A percentile compares a stretch with the other conserved stretches of the same genome.
These are phyloP conservation scores for Cyberlindnera veronae DNA, from an alignment of 805 yeast genomes.

Conservation along the genomic window DNA sequence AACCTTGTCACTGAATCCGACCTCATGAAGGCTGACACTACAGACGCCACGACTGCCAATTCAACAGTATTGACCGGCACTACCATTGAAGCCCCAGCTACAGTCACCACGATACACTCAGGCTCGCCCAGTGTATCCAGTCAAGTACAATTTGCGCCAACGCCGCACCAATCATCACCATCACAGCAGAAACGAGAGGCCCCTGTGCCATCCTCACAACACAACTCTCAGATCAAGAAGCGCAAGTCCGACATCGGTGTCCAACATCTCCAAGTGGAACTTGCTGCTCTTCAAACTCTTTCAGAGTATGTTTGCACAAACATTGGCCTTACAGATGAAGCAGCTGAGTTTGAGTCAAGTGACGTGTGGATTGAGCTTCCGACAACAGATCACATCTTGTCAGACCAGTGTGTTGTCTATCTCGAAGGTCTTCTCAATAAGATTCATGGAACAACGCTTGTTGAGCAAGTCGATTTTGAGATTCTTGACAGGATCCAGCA, in stretches of 20 bases:
- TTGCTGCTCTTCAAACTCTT: constrained; percentile 9
- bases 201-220: neutral
- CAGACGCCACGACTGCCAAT: neutral
- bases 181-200: neutral
- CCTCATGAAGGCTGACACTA: neutral
- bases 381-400: constrained; percentile 19
- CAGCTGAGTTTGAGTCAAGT: constrained; percentile 23
- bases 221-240: constrained; percentile 12
- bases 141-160: too few species aligned
- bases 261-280: constrained; percentile 20
- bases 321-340: constrained; percentile 28
- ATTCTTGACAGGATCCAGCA: constrained; percentile 32
- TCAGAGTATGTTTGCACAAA: constrained; percentile 7
- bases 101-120: neutral
- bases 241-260: constrained; percentile 17
- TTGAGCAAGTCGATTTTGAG: constrained; percentile 22
- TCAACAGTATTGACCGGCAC: neutral
- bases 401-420: constrained; percentile 16
- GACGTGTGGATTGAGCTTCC: constrained; percentile 27
- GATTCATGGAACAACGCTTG: constrained; percentile 15
- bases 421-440: constrained; percentile 24
- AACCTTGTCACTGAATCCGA: constrained; percentile 5
- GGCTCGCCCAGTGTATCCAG: neutral
- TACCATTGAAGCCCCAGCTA: neutral
- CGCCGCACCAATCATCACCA: neutral